These are phyloP conservation scores for Daldinia bambusicola DNA, from an alignment of 495 filamentous ascomycete species.

Conservation along the genomic window DNA sequence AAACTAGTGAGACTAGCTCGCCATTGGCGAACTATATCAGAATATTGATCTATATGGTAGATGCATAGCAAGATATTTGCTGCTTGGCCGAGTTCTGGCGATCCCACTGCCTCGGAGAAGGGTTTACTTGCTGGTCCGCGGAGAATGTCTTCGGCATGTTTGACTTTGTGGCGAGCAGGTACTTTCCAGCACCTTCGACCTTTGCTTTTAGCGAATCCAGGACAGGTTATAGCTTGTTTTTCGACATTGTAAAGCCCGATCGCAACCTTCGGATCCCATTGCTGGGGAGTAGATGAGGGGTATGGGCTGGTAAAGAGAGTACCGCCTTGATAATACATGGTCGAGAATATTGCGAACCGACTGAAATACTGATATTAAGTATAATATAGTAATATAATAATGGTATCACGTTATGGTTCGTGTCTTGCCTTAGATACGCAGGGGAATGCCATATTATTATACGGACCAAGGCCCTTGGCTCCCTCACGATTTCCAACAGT, in stretches of 20 bases:
- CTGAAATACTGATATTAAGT: not conserved
- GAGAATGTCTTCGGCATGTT: slow-evolving; percentile 1
- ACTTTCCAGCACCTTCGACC: slow-evolving; percentile 11
- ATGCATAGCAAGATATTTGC: slow-evolving; percentile 21
- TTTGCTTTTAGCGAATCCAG: not conserved
- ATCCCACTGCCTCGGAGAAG: slow-evolving; percentile 12
- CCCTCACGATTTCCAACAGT: not conserved
- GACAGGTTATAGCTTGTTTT: not conserved
- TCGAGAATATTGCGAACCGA: not conserved
- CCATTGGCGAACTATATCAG: slow-evolving; percentile 9
- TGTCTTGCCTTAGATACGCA: not conserved
- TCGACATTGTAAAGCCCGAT: not conserved
- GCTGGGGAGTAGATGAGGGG: not conserved
- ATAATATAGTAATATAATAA: not conserved
- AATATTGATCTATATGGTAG: not conserved
- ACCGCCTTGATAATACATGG: slow-evolving; percentile 7
- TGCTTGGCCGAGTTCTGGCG: slow-evolving; percentile 13
- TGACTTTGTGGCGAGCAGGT: slow-evolving; percentile 10
- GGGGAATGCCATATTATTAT: slow-evolving; percentile 1
- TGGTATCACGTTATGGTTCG: not conserved
- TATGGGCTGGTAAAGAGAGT: not conserved
- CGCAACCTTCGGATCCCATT: slow-evolving; percentile 28
- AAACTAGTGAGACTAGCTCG: not conserved
- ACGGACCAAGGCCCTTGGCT: slow-evolving; percentile 8
- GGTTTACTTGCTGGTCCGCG: not conserved